Percentiles rank a stretch among this genome's conserved stretches.
Evolutionary conservation across 495 filamentous ascomycete species (phyloP).

Genomic region (Glonium stellatum): DNA sequence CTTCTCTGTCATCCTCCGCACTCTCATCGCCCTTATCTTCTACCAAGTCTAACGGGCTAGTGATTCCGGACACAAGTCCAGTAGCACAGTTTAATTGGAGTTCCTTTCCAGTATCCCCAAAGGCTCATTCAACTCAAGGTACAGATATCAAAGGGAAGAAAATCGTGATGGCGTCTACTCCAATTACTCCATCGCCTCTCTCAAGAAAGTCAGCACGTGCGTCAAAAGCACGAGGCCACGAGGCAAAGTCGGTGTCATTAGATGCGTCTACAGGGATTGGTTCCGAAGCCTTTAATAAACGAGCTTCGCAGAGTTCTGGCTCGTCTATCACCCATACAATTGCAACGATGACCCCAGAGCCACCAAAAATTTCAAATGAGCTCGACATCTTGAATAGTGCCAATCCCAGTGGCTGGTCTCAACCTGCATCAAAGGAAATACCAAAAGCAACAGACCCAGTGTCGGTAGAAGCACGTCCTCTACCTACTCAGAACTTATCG

Average conservation of each 20-base stretch:
- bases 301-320: neutral
- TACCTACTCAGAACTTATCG: neutral
- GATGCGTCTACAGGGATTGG: neutral
- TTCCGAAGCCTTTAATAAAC: neutral
- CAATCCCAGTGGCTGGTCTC: neutral
- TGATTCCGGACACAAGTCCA: constrained; percentile 6
- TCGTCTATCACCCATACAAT: too few relatives aligned
- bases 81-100: constrained; percentile 24
- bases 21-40: constrained; percentile 1
- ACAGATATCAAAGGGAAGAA: neutral
- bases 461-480: neutral
- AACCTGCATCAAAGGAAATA: neutral
- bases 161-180: neutral
- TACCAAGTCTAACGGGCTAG: neutral
- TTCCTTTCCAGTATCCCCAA: constrained; percentile 5
- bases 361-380: neutral
- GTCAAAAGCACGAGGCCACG: neutral
- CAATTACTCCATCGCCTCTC: neutral
- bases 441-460: neutral
- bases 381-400: neutral
- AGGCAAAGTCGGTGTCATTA: neutral
- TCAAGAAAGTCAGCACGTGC: neutral
- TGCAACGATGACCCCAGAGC: neutral
- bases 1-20: neutral
- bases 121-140: neutral